Conservation (phyloP, 768 basidiomycete species). For the Tricholoma matsutake region DNA sequence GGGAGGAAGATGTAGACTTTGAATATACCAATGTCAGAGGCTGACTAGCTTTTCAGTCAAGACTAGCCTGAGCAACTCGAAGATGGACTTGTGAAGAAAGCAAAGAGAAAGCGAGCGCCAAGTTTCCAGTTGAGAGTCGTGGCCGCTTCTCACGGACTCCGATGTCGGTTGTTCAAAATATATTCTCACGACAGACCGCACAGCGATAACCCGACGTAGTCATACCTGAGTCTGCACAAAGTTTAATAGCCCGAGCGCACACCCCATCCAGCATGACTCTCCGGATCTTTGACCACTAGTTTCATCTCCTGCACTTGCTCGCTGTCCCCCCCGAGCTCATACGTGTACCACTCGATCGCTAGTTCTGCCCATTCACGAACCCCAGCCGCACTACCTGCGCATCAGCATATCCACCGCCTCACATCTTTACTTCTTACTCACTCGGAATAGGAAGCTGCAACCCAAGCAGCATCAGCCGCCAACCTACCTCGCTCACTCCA, state of each 20-base stretch:
- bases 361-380: conserved; percentile 47
- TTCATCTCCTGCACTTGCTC: conserved; percentile 42
- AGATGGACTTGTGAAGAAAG: conserved; percentile 2
- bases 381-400: conserved; percentile 38
- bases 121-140: conserved; percentile 16
- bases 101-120: conserved; percentile 13
- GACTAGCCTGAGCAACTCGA: conserved; percentile 12
- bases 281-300: conserved; percentile 31
- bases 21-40: conserved; percentile 20
- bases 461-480: conserved; percentile 57
- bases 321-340: conserved; percentile 56
- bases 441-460: conserved; percentile 64
- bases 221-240: too few species aligned
- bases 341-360: conserved; percentile 51
- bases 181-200: background rate
- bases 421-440: conserved; percentile 34
- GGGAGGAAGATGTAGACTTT: conserved; percentile 14
- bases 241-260: too few species aligned
- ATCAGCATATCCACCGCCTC: background rate
- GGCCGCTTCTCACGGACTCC: conserved; percentile 4
- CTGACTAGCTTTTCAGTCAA: conserved; percentile 22
- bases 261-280: conserved; percentile 48
- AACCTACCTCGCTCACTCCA: conserved; percentile 62
- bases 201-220: too few species aligned
- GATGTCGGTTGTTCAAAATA: conserved; percentile 14